phyloP scores from a whole-genome alignment of 225 moss, liverwort and hornwort genomes.

The Ulota crispa region DNA sequence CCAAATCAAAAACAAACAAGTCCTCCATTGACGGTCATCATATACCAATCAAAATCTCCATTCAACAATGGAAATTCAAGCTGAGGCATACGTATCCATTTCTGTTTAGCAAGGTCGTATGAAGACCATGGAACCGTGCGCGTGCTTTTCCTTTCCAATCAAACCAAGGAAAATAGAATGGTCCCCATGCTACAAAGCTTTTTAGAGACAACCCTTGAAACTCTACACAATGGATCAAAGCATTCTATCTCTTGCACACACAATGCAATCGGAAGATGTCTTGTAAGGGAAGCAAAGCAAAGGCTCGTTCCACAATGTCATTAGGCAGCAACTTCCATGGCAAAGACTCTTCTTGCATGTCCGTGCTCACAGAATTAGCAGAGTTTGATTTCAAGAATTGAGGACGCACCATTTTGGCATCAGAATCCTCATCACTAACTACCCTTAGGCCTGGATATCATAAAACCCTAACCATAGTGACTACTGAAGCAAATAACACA shows the following conservation, averaged over 20 bases:
- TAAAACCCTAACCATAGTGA: constrained; percentile 7
- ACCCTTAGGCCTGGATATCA: not conserved
- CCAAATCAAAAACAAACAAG: constrained; percentile 40
- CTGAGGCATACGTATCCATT: constrained; percentile 37
- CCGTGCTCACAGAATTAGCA: not conserved
- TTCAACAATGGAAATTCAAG: constrained; percentile 30
- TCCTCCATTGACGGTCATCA: constrained; percentile 41
- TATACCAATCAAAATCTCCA: constrained; percentile 20
- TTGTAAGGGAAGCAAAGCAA: not conserved
- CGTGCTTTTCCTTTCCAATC: constrained; percentile 28
- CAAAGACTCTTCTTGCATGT: too few species aligned
- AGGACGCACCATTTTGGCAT: not conserved
- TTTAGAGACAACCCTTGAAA: constrained; percentile 36
- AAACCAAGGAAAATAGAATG: constrained; percentile 36
- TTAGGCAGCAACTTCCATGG: too few species aligned
- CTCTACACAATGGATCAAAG: constrained; percentile 24
- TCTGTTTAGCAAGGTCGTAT: constrained; percentile 24
- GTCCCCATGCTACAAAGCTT: constrained; percentile 34
- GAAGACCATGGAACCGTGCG: constrained; percentile 26
- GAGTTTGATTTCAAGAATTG: not conserved
- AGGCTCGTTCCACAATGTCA: too few species aligned
- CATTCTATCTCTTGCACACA: constrained; percentile 54
- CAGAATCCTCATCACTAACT: not conserved
- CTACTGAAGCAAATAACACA: not conserved
- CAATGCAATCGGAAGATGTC: constrained; percentile 33